Evolutionary conservation across 805 yeast species (phyloP).

Genomic region (Hanseniaspora taiwanica): DNA sequence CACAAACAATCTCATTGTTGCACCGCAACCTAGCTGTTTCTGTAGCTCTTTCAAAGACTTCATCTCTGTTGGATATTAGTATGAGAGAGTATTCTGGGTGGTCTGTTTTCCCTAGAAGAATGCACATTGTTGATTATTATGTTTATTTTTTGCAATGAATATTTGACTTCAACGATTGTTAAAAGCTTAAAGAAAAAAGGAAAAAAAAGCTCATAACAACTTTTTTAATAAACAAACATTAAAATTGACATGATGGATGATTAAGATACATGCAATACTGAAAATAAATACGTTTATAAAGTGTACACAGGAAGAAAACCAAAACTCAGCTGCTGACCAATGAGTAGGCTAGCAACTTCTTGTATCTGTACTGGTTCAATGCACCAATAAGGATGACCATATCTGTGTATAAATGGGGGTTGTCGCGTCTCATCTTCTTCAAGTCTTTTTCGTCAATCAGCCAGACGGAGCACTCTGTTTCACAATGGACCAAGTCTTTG

Average conservation of each 20-base stretch:
- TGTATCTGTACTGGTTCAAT: constrained; percentile 57
- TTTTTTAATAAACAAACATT: no score
- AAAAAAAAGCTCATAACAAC: no score
- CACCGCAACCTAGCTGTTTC: constrained; percentile 34
- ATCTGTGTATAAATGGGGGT: constrained; percentile 48
- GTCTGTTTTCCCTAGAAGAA: constrained; percentile 48
- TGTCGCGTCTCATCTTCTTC: constrained; percentile 32
- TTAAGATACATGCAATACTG: no score
- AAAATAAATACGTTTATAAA: background rate
- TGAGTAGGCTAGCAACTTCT: constrained; percentile 62
- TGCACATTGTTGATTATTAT: constrained; percentile 47
- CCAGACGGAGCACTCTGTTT: constrained; percentile 59
- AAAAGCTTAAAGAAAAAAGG: background rate
- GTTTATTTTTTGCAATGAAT: background rate
- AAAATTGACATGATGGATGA: no score
- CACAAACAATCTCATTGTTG: constrained; percentile 38
- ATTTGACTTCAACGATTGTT: background rate
- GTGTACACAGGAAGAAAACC: background rate
- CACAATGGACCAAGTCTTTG: constrained; percentile 38
- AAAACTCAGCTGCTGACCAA: constrained; percentile 38
- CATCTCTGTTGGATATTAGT: constrained; percentile 77
- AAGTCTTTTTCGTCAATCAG: constrained; percentile 37
- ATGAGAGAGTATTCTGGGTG: constrained; percentile 70
- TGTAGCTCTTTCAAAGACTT: constrained; percentile 64
- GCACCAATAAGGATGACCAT: constrained; percentile 46